Conservation (phyloP, 768 basidiomycete genomes). For the Boletus patriciae region DNA sequence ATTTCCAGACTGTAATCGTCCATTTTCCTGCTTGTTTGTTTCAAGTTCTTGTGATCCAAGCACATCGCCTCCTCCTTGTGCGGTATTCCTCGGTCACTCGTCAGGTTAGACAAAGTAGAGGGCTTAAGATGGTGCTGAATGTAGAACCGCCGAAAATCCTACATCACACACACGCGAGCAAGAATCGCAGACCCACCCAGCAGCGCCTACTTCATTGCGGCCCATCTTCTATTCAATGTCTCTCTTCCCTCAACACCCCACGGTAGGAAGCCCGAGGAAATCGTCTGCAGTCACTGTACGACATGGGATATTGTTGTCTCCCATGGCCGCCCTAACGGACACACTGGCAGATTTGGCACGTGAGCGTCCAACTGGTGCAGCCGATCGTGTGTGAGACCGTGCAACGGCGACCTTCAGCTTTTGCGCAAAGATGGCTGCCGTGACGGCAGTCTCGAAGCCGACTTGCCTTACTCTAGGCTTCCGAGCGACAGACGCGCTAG, state of each 20-base stretch:
- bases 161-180: not conserved
- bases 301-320: not conserved
- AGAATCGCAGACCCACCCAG: not conserved
- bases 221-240: not conserved
- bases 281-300: not conserved
- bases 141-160: not conserved
- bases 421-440: conserved; percentile 21
- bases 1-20: not conserved
- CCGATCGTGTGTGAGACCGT: conserved; percentile 1
- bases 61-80: not conserved
- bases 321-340: not conserved
- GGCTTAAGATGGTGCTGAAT: not conserved
- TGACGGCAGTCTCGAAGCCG: conserved; percentile 25
- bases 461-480: conserved; percentile 11
- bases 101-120: not conserved
- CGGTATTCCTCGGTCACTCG: too few relatives aligned
- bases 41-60: not conserved
- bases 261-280: not conserved
- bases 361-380: not conserved
- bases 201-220: not conserved
- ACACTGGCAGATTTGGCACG: conserved; percentile 9
- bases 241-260: not conserved
- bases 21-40: not conserved
- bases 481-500: not conserved
- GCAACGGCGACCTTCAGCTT: conserved; percentile 23